Percentiles rank a stretch among this genome's conserved stretches.
Conservation (phyloP, 1,139 yeast species). For the Scheffersomyces insectosa region DNA sequence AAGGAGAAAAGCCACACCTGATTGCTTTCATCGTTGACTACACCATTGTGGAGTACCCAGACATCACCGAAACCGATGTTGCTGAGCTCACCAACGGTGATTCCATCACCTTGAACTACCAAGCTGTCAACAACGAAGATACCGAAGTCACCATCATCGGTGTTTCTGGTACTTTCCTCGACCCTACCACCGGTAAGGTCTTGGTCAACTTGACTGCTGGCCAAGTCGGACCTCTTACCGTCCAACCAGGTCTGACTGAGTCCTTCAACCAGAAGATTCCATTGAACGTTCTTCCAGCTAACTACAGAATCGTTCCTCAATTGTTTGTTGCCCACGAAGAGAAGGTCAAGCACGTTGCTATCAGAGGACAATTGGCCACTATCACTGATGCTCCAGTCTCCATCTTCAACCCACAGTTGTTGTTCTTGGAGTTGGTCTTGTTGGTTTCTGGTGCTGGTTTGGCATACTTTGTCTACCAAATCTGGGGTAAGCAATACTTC, state of each 20-base stretch:
- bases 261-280: conserved; percentile 55
- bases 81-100: conserved; percentile 54
- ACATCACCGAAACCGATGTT: conserved; percentile 32
- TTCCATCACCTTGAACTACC: conserved; percentile 53
- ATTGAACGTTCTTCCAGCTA: conserved; percentile 57
- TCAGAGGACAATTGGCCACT: conserved; percentile 57
- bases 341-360: conserved; percentile 56
- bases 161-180: conserved; percentile 69
- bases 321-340: conserved; percentile 55
- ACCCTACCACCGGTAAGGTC: conserved; percentile 52
- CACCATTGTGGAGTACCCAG: conserved; percentile 42
- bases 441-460: conserved; percentile 49
- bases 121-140: conserved; percentile 58
- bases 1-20: conserved; percentile 16
- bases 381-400: conserved; percentile 71
- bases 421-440: conserved; percentile 60
- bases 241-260: conserved; percentile 50
- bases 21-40: conserved; percentile 45
- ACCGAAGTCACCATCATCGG: conserved; percentile 56
- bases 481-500: conserved; percentile 46
- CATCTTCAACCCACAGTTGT: conserved; percentile 69
- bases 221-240: conserved; percentile 60
- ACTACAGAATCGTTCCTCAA: conserved; percentile 63
- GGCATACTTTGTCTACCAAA: conserved; percentile 46
- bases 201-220: conserved; percentile 66